Evolutionary conservation across 1,284 basidiomycete genomes (phyloP).

Genomic region (Exobasidium rhododendri): DNA sequence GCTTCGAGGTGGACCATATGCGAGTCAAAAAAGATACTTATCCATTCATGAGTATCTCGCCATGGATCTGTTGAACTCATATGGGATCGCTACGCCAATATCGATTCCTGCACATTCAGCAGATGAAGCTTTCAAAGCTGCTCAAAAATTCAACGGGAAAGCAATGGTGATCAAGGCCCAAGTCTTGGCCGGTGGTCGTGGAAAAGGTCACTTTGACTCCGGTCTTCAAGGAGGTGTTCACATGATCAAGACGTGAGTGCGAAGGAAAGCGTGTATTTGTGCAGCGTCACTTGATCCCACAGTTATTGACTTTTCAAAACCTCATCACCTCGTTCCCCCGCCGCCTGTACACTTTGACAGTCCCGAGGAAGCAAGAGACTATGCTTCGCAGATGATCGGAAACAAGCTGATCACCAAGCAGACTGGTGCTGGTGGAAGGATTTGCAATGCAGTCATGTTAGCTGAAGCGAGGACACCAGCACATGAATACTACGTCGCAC

Average conservation of each 20-base stretch:
- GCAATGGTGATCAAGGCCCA: conserved; percentile 80
- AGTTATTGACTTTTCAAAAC: neutral
- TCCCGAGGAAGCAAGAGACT: conserved; percentile 81
- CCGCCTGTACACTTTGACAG: conserved; percentile 58
- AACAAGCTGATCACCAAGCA: conserved; percentile 97
- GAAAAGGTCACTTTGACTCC: conserved; percentile 95
- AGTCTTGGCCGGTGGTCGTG: conserved; percentile 95
- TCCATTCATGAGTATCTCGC: conserved; percentile 99
- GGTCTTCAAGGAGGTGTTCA: conserved; percentile 98
- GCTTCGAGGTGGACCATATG: conserved; percentile 28
- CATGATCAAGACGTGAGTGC: conserved; percentile 77
- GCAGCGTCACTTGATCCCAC: neutral
- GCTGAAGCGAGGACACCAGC: conserved; percentile 88
- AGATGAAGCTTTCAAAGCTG: conserved; percentile 84
- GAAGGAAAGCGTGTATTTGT: too few relatives aligned
- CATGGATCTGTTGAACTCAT: conserved; percentile 92
- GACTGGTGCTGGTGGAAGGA: conserved; percentile 84
- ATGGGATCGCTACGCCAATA: conserved; percentile 93
- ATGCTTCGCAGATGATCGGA: conserved; percentile 90
- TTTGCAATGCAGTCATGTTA: conserved; percentile 98
- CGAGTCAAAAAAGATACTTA: conserved; percentile 77
- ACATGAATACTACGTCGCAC: conserved; percentile 97
- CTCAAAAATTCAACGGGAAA: conserved; percentile 71
- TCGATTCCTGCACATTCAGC: conserved; percentile 81
- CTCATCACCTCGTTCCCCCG: neutral